These are phyloP conservation scores for Gossypium trilobum DNA, from an alignment of 441 rosid genomes.

Conservation along the genomic window DNA sequence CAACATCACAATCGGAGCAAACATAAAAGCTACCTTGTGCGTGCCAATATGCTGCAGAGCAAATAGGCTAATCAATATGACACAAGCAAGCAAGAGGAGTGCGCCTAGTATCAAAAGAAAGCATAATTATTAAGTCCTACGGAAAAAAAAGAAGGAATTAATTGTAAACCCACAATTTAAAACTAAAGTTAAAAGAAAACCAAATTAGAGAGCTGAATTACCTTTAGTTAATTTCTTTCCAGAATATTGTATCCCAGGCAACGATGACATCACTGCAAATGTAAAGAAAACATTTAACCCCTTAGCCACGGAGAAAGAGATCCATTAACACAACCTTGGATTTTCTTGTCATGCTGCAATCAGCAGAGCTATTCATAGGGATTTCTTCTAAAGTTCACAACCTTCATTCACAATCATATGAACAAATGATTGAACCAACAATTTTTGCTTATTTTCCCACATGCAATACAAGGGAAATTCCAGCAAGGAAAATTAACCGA, in stretches of 20 bases:
- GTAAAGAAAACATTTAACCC: slow-evolving; percentile 16
- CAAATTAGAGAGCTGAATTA: slow-evolving; percentile 19
- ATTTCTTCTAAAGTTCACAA: neutral
- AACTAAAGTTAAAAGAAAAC: neutral
- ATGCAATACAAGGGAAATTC: neutral
- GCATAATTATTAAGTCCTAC: neutral
- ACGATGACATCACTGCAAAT: slow-evolving; percentile 71
- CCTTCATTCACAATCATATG: neutral
- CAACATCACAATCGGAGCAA: slow-evolving; percentile 72
- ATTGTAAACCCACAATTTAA: neutral
- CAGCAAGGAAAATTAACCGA: neutral
- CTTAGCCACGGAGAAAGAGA: neutral
- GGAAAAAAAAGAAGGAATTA: neutral
- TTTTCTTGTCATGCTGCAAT: neutral
- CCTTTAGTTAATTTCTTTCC: slow-evolving; percentile 43
- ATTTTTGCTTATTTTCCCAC: neutral
- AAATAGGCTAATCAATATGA: slow-evolving; percentile 78
- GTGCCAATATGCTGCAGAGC: slow-evolving; percentile 90
- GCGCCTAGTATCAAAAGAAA: slow-evolving; percentile 34
- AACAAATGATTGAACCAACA: neutral
- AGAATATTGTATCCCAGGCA: slow-evolving; percentile 56
- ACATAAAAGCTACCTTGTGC: slow-evolving; percentile 73
- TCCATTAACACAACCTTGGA: neutral
- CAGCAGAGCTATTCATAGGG: neutral
- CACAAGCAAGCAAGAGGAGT: slow-evolving; percentile 57